Evolutionary conservation across 768 basidiomycete species (phyloP), one percentile per base, ranked within the genome.

Genomic region (Hirschioporus abietinus): DNA sequence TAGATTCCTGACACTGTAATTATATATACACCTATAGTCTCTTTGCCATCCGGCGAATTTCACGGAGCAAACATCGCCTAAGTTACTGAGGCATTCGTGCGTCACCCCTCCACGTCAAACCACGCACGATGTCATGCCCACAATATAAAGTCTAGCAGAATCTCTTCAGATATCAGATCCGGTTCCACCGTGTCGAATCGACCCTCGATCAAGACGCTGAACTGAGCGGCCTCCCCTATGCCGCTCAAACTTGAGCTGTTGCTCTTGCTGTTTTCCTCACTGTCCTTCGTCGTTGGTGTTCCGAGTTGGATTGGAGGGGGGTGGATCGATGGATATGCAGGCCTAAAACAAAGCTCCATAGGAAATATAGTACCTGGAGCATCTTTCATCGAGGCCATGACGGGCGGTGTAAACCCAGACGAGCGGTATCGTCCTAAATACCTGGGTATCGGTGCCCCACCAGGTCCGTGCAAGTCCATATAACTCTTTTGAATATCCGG

Each of bases 331-430:
- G 25, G 25, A 34, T 52, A 52, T 52, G 42, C 42, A 15, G 42
- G 42, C 15, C 42, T 52, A 20, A 52, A 10, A 20, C 24, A 34
- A 34, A 61, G 24, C 25, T 74, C 79, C 10, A 81, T 83, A 25
- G 75, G 76, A 23, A 77, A 77, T 57, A 73, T 84, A 17, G 80
- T 84, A 23, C 78, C 82, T 36, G 76, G 79, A 10, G 72, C 79
- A n/a, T 75, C 82, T 0, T 75, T 74, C 65, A 78, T 85, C 18
- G 57, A 67, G 30, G 63, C 68, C 24, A 57, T 66, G 15, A 61
- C 23, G 26, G 59, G 25, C 9, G 4, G 25, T 52, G 35, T 62
- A 20, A 65, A n/a, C 58, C 72, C 79, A 68, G 78, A 78, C 26
- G 34, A 68, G 67, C 65, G 64, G 71, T 60, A 61, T 69, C 58